Evolutionary conservation across 257 asterid genomes (phyloP), one percentile per base, ranked within the genome.

Genomic region (Dorcoceras hygrometricum): DNA sequence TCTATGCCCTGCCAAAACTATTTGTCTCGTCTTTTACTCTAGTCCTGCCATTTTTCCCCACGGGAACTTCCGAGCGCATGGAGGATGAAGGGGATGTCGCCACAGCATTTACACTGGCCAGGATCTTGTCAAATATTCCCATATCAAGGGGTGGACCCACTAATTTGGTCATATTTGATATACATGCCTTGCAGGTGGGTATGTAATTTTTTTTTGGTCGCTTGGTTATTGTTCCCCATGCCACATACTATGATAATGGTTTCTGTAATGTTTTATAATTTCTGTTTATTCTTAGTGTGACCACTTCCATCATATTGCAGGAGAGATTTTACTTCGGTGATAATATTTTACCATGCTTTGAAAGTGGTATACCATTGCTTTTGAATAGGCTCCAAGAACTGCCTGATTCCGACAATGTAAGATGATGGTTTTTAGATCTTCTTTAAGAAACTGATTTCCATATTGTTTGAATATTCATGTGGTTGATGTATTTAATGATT

Each of bases 31-130:
- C 98, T 51, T 94, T 94, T 82, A 94, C 99, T 0, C 98, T 94
- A 19, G 96, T 94, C 67, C 89, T 94, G 71, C 99, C 99, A 26
- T 94, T 94, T 82, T 94, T 90, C 73, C 98, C 99, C 6, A 94
- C 99, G 68, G 99, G 98, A 27, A 90, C 99, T 23, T 94, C 91
- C 32, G 99, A 94, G 84, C 89, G 99, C 16, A 94, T 94, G 99
- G 99, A 94, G 78, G 99, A 90, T 16, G 99, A 94, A 81, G 99
- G 99, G 48, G 99, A 94, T 75, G 96, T 94, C 61, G 99, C 99
- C 60, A 94, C 98, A 20, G 99, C 99, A 23, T 86, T 94, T 71
- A 89, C 99, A 0, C 92, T 94, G 14, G 98, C 98, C n/a, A 84
- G 98, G 74, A 90, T 94, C 81, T 78, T 94, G 80, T 94, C 99